Base-by-base conservation (phyloP, 1,284 basidiomycete species). In the Veloporphyrellus conicus region DNA sequence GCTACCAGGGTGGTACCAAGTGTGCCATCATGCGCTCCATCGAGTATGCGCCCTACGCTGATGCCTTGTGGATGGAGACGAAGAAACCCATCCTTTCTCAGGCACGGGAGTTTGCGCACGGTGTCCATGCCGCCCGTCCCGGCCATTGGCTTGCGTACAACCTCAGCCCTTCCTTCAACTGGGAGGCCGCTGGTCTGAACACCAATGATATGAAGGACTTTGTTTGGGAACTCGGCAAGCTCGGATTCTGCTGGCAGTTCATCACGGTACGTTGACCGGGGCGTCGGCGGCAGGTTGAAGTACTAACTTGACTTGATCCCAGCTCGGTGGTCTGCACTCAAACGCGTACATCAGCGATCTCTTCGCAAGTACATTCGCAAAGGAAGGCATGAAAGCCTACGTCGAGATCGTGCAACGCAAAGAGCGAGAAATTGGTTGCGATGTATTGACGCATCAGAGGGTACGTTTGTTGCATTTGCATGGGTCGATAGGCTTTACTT, bases 241-340 rank as follows among this genome's bases (percentile, higher is more conserved):
- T 94, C 40, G 93, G 90, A 37, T 95, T 94, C 67, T 86, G 90
- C 51, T 98, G 94, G 93, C 95, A 98, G 68, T 98, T 99, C 77
- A 98, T 99, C 69, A 96, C 93, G 56, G 89, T 92, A 49, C 64
- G 87, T 74, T 18, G 29, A 7, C 14, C 12, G 42, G 12, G 35
- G 4, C 12, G 34, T 29, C 10, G 2, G 39, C 28, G 3, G 34
- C 27, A 41, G 32, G 29, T n/a, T 43, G 35, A 41, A 41, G 1
- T 42, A 35, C 45, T 52, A 49, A 56, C 37, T 34, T 31, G n/a
- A 16, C 28, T 20, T 32, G 45, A 14, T 41, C 41, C 60, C 45
- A 93, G 90, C 90, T 98, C 50, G 95, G 83, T 47, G 96, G 96
- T 55, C 77, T 98, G 45, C 95, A 99, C 70, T 95, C 93, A 57